These are phyloP conservation scores for Plasmodium berghei DNA, from an alignment of 169 alveolate species.

Conservation along the genomic window DNA sequence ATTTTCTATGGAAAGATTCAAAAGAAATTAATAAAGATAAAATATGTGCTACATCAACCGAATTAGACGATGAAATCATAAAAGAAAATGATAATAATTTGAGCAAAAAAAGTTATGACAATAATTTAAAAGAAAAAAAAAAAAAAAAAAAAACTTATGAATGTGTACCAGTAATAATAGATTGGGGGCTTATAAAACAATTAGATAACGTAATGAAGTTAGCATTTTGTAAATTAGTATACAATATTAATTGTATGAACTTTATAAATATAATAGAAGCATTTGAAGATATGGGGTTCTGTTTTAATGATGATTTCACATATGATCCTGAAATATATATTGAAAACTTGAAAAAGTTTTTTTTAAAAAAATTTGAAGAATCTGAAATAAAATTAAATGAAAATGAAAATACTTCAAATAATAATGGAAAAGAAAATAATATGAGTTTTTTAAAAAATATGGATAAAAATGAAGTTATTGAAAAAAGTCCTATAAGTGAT, in stretches of 20 bases:
- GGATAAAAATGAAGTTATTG: conserved; percentile 54
- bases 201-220: conserved; percentile 80
- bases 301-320: conserved; percentile 80
- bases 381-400: conserved; percentile 30
- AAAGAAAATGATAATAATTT: not conserved
- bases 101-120: not conserved
- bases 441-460: conserved; percentile 43
- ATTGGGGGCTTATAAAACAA: conserved; percentile 89
- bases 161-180: conserved; percentile 85
- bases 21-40: not conserved
- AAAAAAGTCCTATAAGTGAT: conserved; percentile 84
- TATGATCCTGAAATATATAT: conserved; percentile 89
- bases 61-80: not conserved
- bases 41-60: not conserved
- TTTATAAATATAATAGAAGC: conserved; percentile 89
- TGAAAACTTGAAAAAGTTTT: conserved; percentile 85
- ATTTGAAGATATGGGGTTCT: conserved; percentile 90
- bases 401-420: not conserved
- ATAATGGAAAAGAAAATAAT: conserved; percentile 9
- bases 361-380: conserved; percentile 78
- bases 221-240: conserved; percentile 87
- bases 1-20: not conserved
- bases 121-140: not conserved
- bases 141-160: conserved; percentile 7
- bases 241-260: conserved; percentile 85